Base-by-base conservation (phyloP, 2,329 filamentous ascomycete genomes). In the Cladosporium sp. region DNA sequence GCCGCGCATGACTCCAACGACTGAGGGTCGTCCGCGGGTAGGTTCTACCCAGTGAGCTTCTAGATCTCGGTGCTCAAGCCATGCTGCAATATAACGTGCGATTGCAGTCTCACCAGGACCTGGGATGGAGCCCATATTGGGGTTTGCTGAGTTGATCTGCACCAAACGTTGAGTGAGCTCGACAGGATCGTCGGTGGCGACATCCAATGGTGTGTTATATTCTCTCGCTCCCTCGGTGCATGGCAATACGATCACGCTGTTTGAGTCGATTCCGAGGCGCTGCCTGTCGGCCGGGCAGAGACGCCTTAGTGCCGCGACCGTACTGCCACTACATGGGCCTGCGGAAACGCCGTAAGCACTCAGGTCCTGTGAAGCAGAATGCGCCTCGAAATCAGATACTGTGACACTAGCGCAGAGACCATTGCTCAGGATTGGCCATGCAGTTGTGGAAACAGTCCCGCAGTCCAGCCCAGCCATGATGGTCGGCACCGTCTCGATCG, bases 401-500 rank as follows among this genome's bases (percentile, higher is more conserved):
- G 83, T 84, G 0, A 88, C 75, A 66, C 83, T 85, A 0, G 83
- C 85, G 76, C 90, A 87, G 0, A 92, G 82, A 0, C 87, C 84
- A 0, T 79, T 73, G 8, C 79, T 77, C 2, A 92, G 74, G 0
- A 86, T 73, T 0, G 85, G 81, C 87, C 88, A 92, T 0, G 89
- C 87, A 0, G 83, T 86, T 0, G 80, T 81, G 0, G 88, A 90
- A 0, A 90, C 81, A 0, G 87, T 90, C 0, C 89, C 89, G 66
- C 89, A 92, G 69, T 91, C 87, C 78, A 92, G 84, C 0, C 90
- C 90, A 44, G 84, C 82, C 89, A 92, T 92, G 69, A 90, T 91
- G 0, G 88, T 92, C 3, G 83, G 77, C 0, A 78, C 79, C 0
- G 88, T 90, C 8, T 75, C 66, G 1, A 89, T 81, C 0, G 83